These are phyloP conservation scores for Arachis monticola DNA, from an alignment of 331 rosid genomes.

Conservation along the genomic window DNA sequence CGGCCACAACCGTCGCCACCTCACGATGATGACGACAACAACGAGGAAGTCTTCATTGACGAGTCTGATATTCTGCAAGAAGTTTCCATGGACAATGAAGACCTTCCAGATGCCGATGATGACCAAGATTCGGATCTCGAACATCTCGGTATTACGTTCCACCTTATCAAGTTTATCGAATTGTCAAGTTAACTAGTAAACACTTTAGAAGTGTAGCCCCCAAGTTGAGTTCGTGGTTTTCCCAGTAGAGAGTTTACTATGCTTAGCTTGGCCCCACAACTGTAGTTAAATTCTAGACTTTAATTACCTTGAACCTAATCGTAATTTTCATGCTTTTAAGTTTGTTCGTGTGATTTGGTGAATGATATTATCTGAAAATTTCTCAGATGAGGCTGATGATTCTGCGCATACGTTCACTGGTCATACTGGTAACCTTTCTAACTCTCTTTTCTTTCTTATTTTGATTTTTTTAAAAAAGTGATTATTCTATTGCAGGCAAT, in stretches of 20 bases:
- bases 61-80: conserved; percentile 74
- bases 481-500: too few relatives aligned
- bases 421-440: conserved; percentile 63
- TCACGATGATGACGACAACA: conserved; percentile 42
- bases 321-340: neutral
- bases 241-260: too few relatives aligned
- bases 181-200: too few relatives aligned
- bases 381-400: conserved; percentile 80
- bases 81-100: conserved; percentile 70
- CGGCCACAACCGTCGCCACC: too few relatives aligned
- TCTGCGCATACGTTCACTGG: conserved; percentile 79
- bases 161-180: too few relatives aligned
- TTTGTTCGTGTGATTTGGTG: conserved; percentile 1
- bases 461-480: too few relatives aligned
- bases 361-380: conserved; percentile 35
- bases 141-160: conserved; percentile 50
- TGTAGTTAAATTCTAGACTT: neutral
- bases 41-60: conserved; percentile 59
- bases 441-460: neutral
- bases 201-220: too few relatives aligned
- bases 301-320: neutral
- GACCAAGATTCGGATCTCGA: conserved; percentile 57
- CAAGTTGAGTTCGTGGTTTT: too few relatives aligned
- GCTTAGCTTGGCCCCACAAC: too few relatives aligned
- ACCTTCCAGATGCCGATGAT: conserved; percentile 75